Conservation (phyloP, 352 stramenopile species). For the Phytophthora pluvialis region DNA sequence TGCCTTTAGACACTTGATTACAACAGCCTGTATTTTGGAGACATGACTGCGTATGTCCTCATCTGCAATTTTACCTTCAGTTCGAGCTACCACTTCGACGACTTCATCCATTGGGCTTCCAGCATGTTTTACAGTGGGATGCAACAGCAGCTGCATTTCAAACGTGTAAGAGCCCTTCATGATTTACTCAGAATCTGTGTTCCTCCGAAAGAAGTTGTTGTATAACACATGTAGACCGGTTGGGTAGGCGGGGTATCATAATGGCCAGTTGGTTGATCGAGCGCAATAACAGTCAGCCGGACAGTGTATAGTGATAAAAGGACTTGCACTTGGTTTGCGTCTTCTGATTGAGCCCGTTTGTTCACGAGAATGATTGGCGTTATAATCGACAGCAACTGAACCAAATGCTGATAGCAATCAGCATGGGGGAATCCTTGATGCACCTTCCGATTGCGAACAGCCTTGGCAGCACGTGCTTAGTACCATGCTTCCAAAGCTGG, state of each 20-base stretch:
- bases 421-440: neutral
- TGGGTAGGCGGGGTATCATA: neutral
- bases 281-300: neutral
- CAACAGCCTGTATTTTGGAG: too few species aligned
- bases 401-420: too few species aligned
- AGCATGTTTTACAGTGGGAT: constrained; percentile 1
- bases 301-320: too few species aligned
- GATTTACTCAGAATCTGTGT: neutral
- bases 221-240: neutral
- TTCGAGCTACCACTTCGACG: neutral
- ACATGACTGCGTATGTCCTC: too few species aligned
- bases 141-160: constrained; percentile 5
- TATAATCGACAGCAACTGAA: neutral
- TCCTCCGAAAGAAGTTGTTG: neutral
- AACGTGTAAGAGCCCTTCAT: neutral
- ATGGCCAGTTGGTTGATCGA: neutral
- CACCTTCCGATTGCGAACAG: neutral
- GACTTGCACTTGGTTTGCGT: neutral
- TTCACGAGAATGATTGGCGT: neutral
- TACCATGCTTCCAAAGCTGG: neutral
- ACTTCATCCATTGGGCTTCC: constrained; percentile 1
- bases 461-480: neutral
- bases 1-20: too few species aligned
- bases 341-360: neutral
- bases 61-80: too few species aligned